These are phyloP conservation scores for Calcarisporium arbuscula DNA, from an alignment of 2,329 filamentous ascomycete species.

Conservation along the genomic window DNA sequence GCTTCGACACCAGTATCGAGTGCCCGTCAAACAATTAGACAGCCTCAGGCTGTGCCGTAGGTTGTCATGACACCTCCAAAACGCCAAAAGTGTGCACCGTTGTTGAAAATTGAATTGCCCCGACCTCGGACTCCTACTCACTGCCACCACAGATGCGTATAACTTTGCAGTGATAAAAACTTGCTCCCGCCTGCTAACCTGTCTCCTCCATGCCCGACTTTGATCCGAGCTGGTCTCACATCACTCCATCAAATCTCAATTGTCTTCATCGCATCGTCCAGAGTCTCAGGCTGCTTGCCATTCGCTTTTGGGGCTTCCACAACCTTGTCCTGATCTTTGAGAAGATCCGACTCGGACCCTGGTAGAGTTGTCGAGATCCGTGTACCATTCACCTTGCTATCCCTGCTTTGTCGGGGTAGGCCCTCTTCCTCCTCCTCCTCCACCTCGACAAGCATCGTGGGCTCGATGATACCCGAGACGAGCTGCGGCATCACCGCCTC, in stretches of 20 bases:
- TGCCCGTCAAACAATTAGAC: too few species aligned
- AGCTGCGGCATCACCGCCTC: slow-evolving; percentile 45
- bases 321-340: slow-evolving; percentile 34
- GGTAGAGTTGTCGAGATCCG: slow-evolving; percentile 24
- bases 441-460: slow-evolving; percentile 49
- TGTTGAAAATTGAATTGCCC: too few species aligned
- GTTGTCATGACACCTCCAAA: too few species aligned
- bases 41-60: too few species aligned
- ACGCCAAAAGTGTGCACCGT: too few species aligned
- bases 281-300: slow-evolving; percentile 36
- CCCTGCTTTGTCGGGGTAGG: slow-evolving; percentile 41
- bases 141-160: too few species aligned
- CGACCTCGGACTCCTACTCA: too few species aligned
- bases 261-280: slow-evolving; percentile 52
- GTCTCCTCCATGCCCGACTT: too few species aligned
- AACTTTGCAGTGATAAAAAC: too few species aligned
- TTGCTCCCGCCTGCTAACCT: too few species aligned
- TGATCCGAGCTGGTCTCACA: too few species aligned
- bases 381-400: slow-evolving; percentile 22
- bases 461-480: slow-evolving; percentile 30
- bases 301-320: slow-evolving; percentile 29
- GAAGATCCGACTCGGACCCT: slow-evolving; percentile 26
- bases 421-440: slow-evolving; percentile 51
- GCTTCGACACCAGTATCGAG: too few species aligned
- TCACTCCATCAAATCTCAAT: slow-evolving; percentile 47